Evolutionary conservation across 2,329 filamentous ascomycete genomes (phyloP), one percentile per base, ranked within the genome.

Genomic region (Arthroderma sp.): DNA sequence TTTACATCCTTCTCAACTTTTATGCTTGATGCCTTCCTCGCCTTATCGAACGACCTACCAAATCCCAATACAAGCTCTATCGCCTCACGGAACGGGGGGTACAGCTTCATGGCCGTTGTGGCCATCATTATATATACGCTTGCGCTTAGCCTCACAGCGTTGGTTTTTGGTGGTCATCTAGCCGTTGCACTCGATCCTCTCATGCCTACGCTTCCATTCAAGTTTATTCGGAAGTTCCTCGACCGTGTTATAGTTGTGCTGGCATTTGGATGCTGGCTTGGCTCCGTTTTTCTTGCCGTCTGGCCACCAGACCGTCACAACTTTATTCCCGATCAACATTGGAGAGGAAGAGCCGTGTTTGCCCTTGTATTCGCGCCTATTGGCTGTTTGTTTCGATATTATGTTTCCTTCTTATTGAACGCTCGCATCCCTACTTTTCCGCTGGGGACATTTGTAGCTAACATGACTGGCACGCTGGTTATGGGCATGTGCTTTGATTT

Each of bases 1-100:
- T 85, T 91, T 56, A 95, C 88, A 0, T 88, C 83, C 6, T 94
- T 94, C 63, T 94, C 87, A 0, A 79, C 81, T 15, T 93, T 94
- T 58, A 80, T 88, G 39, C 75, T 84, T 5, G 88, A 94, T 55
- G 65, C 73, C 9, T 94, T 93, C 58, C 72, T 94, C 22, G 82
- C 85, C 0, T 65, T 93, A 11, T 80, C 84, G 3, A 91, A 94
- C 58, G 74, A 82, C 51, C 65, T 93, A 7, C 69, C 74, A 0
- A 66, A 71, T 1, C 73, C 77, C 0, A 64, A 69, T 53, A 59
- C 64, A 2, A 78, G 80, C 51, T 49, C 64, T 0, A 56, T 57
- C 1, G 58, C 64, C 0, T 58, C 62, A 1, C 73, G 86, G 3
- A 80, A 81, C 53, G 78, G 76, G 6, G 88, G 86, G 1, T 83